phyloP scores from a whole-genome alignment of 257 asterid species.

The Ballota nigra region DNA sequence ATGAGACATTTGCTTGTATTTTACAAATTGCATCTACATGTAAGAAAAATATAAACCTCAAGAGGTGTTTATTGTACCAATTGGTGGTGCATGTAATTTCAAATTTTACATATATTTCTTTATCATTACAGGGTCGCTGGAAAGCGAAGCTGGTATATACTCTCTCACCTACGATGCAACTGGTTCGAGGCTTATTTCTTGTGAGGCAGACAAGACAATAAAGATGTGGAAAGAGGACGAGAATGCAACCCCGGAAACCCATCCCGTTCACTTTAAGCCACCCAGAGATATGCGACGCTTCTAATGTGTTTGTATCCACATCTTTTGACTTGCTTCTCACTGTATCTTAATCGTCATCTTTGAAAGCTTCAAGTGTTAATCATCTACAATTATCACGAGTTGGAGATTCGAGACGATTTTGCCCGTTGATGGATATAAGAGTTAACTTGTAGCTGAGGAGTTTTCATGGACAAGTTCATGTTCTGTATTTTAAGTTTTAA shows the following conservation, averaged over 20 bases:
- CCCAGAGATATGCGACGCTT: slow-evolving; percentile 88
- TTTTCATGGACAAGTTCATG: background rate
- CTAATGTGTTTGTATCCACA: slow-evolving; percentile 24
- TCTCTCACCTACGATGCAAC: slow-evolving; percentile 61
- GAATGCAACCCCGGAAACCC: slow-evolving; percentile 82
- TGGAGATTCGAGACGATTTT: background rate
- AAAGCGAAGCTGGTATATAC: slow-evolving; percentile 96
- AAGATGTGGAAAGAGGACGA: slow-evolving; percentile 99
- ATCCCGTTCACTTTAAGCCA: slow-evolving; percentile 90
- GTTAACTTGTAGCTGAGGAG: background rate
- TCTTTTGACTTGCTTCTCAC: background rate
- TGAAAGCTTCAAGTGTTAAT: background rate
- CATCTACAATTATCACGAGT: background rate
- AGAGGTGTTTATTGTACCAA: background rate
- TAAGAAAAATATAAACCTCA: background rate
- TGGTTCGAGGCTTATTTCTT: slow-evolving; percentile 82
- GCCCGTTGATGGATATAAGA: background rate
- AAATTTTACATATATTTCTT: background rate
- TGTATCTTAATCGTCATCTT: background rate
- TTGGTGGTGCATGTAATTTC: no score
- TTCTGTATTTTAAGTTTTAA: background rate
- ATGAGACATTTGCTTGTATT: background rate
- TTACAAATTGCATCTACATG: background rate
- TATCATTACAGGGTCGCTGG: slow-evolving; percentile 69
- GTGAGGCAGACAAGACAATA: slow-evolving; percentile 96